Evolutionary conservation across 352 stramenopile species (phyloP), one percentile per base, ranked within the genome.

Genomic region (Hyaloperonospora brassicae): DNA sequence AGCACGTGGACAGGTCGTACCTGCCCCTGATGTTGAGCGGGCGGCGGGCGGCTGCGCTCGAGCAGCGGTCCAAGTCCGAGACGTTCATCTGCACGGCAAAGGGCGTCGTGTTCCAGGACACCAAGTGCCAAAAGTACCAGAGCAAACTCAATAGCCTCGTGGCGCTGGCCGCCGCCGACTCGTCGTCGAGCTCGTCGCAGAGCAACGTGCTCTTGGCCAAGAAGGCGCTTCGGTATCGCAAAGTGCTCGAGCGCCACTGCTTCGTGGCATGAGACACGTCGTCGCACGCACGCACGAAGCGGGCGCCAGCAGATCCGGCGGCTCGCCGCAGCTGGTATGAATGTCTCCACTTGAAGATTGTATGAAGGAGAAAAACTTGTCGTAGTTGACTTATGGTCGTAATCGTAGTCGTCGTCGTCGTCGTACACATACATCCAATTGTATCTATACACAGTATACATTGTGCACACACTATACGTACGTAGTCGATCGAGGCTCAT

Each of bases 191-290:
- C 40, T 65, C 63, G 1, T n/a, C n/a, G n/a, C 47, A 60, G 41
- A 59, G 58, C 44, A 71, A 71, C 46, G 65, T 67, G 38, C 36
- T 73, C 41, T 21, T 73, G 11, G 65, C 65, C 23, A 63, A 65
- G 44, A 73, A 73, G 48, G 61, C 65, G 35, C 55, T 73, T 4
- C 45, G 58, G 35, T 73, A 70, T 46, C 65, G 61, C 30, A 73
- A 70, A 52, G 62, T 68, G 10, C 52, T 68, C 10, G 59, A 64
- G 30, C 54, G 62, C 23, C 44, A 56, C 12, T 47, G 58, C 11
- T 14, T 39, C 10, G 14, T 52, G 47, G 34, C 12, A 36, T 61
- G 23, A 49, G 45, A 17, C 27, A 44, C 11, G 30, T 36, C 21
- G 23, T 31, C 21, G 35, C 41, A 17, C 47, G 41, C 24, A 34